These are phyloP conservation scores for Alternaria incomplexa DNA, from an alignment of 2,329 filamentous ascomycete genomes.

Conservation along the genomic window DNA sequence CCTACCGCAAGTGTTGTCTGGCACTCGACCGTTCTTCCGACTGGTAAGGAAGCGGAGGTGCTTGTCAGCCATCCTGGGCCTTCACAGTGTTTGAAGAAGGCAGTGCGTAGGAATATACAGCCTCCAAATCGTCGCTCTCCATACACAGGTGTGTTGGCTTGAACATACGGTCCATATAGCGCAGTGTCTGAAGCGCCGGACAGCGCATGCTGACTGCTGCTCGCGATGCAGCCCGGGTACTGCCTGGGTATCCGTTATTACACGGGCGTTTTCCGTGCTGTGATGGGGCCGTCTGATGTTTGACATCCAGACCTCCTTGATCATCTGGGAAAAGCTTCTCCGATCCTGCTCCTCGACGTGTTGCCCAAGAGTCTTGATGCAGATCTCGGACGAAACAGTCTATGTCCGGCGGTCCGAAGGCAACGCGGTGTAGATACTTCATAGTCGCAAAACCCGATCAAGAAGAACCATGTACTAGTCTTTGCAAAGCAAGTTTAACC, in stretches of 20 bases:
- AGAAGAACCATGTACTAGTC: background rate
- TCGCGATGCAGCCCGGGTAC: background rate
- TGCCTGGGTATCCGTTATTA: background rate
- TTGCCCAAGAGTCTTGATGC: background rate
- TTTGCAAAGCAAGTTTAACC: constrained; percentile 1
- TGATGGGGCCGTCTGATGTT: background rate
- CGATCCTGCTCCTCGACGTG: background rate
- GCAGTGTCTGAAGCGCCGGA: background rate
- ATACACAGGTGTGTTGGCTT: background rate
- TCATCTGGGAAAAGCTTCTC: background rate
- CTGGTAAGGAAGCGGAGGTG: background rate
- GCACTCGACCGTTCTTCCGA: background rate
- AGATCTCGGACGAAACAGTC: background rate
- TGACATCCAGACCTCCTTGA: background rate
- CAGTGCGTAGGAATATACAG: background rate
- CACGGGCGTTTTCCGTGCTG: constrained; percentile 1
- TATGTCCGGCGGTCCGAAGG: background rate
- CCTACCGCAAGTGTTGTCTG: background rate
- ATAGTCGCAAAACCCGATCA: background rate
- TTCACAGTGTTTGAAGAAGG: background rate
- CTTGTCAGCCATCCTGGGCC: background rate
- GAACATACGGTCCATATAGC: background rate
- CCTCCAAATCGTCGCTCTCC: background rate
- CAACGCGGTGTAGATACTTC: background rate
- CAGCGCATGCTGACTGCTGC: background rate